Evolutionary conservation across 2,329 filamentous ascomycete species (phyloP).

Genomic region (Aspergillus quadrilineatus): DNA sequence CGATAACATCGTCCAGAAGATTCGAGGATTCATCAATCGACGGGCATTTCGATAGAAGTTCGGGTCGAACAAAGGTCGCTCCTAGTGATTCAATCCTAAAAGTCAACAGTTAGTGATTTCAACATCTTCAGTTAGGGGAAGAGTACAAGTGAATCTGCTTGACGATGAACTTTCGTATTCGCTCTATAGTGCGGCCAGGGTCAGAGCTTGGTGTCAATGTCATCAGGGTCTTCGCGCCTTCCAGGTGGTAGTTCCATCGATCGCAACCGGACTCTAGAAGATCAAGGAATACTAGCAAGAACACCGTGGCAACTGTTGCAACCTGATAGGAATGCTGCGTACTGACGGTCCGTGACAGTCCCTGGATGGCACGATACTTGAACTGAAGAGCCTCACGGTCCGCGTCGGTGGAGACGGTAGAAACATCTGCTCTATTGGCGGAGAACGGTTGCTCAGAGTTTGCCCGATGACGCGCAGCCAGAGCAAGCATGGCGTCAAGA

Average conservation of each 20-base stretch:
- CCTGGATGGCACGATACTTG: conserved; percentile 36
- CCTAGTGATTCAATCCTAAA: conserved; percentile 36
- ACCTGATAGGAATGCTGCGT: conserved; percentile 21
- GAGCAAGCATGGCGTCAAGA: conserved; percentile 33
- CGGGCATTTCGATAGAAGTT: conserved; percentile 26
- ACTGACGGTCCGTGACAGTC: conserved; percentile 25
- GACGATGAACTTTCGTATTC: conserved; percentile 30
- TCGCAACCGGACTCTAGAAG: conserved; percentile 35
- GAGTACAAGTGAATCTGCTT: conserved; percentile 32
- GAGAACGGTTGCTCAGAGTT: conserved; percentile 29
- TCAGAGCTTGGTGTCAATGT: conserved; percentile 19
- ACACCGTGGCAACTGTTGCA: conserved; percentile 35
- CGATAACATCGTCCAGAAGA: conserved; percentile 27
- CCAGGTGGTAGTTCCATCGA: conserved; percentile 35
- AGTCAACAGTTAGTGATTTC: not conserved
- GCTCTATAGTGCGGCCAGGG: conserved; percentile 28
- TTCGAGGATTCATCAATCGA: conserved; percentile 16
- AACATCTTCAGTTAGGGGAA: not conserved
- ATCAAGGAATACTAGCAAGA: conserved; percentile 35
- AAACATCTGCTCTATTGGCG: conserved; percentile 5
- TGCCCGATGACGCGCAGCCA: conserved; percentile 36
- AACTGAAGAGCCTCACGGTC: conserved; percentile 33
- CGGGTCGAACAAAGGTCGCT: conserved; percentile 33
- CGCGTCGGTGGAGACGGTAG: conserved; percentile 10
- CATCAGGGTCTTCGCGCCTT: conserved; percentile 33